Evolutionary conservation across 768 basidiomycete species (phyloP).

Genomic region (Termitomyces sp.): DNA sequence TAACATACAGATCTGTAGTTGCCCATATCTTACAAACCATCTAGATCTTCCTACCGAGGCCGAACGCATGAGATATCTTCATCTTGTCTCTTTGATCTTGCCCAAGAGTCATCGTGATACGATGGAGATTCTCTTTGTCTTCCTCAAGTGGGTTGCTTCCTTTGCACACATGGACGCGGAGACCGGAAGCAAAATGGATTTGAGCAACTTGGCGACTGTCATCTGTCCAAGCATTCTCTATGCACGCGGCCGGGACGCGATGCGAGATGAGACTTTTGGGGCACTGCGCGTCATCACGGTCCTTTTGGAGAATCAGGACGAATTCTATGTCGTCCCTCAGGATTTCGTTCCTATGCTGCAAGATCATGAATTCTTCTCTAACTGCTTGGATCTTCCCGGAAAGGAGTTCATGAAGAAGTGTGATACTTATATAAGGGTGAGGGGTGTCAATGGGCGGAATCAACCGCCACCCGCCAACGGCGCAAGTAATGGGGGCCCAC

Average conservation of each 20-base stretch:
- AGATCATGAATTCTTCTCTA: slow-evolving; percentile 91
- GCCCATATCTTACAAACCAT: background rate
- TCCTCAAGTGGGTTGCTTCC: slow-evolving; percentile 99
- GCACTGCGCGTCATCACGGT: slow-evolving; percentile 85
- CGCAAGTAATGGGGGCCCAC: slow-evolving; percentile 40
- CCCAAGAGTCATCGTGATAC: slow-evolving; percentile 96
- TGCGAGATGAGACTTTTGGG: slow-evolving; percentile 90
- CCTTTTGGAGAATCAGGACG: slow-evolving; percentile 90
- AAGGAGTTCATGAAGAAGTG: slow-evolving; percentile 97
- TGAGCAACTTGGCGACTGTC: slow-evolving; percentile 93
- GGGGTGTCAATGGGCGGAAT: slow-evolving; percentile 56
- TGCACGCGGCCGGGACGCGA: slow-evolving; percentile 79
- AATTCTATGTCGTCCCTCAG: slow-evolving; percentile 91
- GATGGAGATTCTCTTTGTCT: slow-evolving; percentile 96
- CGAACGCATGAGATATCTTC: slow-evolving; percentile 81
- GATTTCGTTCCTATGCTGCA: slow-evolving; percentile 85
- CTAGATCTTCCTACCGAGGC: slow-evolving; percentile 71
- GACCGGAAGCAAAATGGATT: slow-evolving; percentile 98
- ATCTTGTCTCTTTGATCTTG: slow-evolving; percentile 81
- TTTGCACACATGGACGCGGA: slow-evolving; percentile 98
- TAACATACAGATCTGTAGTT: background rate
- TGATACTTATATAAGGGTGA: slow-evolving; percentile 83
- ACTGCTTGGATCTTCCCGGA: slow-evolving; percentile 82
- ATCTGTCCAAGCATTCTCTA: slow-evolving; percentile 98
- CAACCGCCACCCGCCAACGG: slow-evolving; percentile 37